Base-by-base conservation (phyloP, 257 asterid species). In the Gentiana macrophylla region DNA sequence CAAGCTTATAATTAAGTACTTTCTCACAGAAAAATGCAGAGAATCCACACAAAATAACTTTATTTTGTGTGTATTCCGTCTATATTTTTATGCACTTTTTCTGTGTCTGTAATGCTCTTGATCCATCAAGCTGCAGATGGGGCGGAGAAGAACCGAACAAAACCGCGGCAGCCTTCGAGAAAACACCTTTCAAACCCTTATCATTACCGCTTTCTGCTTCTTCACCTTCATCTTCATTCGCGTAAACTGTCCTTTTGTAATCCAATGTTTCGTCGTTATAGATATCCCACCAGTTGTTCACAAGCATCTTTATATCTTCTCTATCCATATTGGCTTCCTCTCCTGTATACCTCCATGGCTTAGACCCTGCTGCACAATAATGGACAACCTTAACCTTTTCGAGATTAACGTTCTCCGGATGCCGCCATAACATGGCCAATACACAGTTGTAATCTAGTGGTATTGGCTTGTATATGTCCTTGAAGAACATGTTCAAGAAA, bases 361-460 rank as follows among this genome's bases (percentile, higher is more conserved):
- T 67, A 13, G 71, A 46, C 0, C 66, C 92, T 35, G 79, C 92
- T 59, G 84, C 84, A 35, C 92, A 83, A 60, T 83, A 83, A 78
- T 83, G 92, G 32, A 83, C 87, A 54, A 81, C 94, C 74, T 81
- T 74, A 46, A 84, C 94, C 64, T 84, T 72, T 37, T 77, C 89
- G 1, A 79, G 77, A 13, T 80, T 75, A 0, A 84, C 78, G 2
- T 81, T 81, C 65, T 84, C 89, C 0, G 94, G 86, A 61, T 80
- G 94, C 66, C 74, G 94, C 94, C 93, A 83, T 4, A 83, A 62
- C 86, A 80, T 80, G 12, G 94, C 89, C 2, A 84, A 70, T 8
- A 84, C 86, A 41, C 80, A 75, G 62, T 84, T 84, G 82, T 84
- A 84, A 33, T 46, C 46, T 8, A 64, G 61, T 11, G 89, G 86